These are phyloP conservation scores for Sclerotinia glacialis DNA, from an alignment of 2,329 filamentous ascomycete species.

Conservation along the genomic window DNA sequence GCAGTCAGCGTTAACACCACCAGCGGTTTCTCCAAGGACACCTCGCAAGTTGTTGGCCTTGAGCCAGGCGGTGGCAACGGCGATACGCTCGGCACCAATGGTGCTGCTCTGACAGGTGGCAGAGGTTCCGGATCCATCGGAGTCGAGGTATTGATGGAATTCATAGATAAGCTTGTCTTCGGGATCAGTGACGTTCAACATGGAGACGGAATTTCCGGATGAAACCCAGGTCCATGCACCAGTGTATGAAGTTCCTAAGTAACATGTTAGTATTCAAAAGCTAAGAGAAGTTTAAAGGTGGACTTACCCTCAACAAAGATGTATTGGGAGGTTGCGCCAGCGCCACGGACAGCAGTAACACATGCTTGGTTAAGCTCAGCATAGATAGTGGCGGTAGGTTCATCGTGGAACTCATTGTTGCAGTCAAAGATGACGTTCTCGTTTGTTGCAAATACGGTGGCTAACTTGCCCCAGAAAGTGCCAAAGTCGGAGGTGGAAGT, in stretches of 20 bases:
- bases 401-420: slow-evolving; percentile 47
- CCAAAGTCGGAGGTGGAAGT: slow-evolving; percentile 41
- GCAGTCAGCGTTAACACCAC: slow-evolving; percentile 50
- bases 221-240: slow-evolving; percentile 41
- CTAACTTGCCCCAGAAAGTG: slow-evolving; percentile 44
- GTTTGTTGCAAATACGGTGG: slow-evolving; percentile 41
- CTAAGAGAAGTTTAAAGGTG: background rate
- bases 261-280: background rate
- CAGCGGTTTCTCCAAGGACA: slow-evolving; percentile 55
- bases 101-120: slow-evolving; percentile 50
- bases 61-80: slow-evolving; percentile 53
- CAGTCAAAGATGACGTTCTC: slow-evolving; percentile 44
- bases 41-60: slow-evolving; percentile 51
- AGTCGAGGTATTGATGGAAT: slow-evolving; percentile 62
- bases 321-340: slow-evolving; percentile 49
- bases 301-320: slow-evolving; percentile 55
- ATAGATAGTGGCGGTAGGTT: slow-evolving; percentile 14
- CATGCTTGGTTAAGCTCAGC: slow-evolving; percentile 45
- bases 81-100: slow-evolving; percentile 52
- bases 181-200: slow-evolving; percentile 50
- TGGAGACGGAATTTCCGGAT: slow-evolving; percentile 44
- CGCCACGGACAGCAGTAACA: slow-evolving; percentile 45
- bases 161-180: slow-evolving; percentile 55
- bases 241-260: slow-evolving; percentile 40
- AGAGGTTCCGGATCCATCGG: slow-evolving; percentile 52